These are phyloP conservation scores for Aspergillus candidus DNA, from an alignment of 2,329 filamentous ascomycete species.

Conservation along the genomic window DNA sequence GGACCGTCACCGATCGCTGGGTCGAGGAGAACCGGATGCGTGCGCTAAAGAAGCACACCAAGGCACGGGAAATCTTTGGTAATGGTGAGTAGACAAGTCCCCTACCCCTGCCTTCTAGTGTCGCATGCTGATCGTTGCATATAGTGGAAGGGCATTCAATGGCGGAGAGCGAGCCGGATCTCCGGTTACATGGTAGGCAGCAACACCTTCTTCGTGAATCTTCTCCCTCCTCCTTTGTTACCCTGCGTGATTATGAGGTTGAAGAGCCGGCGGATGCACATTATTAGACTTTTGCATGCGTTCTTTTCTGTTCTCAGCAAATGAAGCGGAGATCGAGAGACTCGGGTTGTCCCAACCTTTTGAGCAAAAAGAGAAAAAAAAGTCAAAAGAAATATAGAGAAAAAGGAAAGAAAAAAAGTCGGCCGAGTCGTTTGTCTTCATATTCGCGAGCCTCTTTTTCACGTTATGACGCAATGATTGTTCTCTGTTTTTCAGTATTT, in stretches of 20 bases:
- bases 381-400: too few relatives aligned
- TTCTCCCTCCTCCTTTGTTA: constrained; percentile 17
- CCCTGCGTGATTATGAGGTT: constrained; percentile 33
- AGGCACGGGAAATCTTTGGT: constrained; percentile 33
- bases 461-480: neutral
- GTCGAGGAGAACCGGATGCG: constrained; percentile 47
- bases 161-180: constrained; percentile 22
- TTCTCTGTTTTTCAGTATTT: neutral
- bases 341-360: too few relatives aligned
- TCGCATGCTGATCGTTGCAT: constrained; percentile 8
- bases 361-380: too few relatives aligned
- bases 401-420: too few relatives aligned
- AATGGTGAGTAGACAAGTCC: constrained; percentile 20
- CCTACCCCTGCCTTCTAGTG: neutral
- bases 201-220: constrained; percentile 26
- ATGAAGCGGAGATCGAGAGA: too few relatives aligned
- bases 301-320: neutral
- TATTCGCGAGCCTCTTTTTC: neutral
- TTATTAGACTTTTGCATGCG: constrained; percentile 10
- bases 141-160: constrained; percentile 7
- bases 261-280: constrained; percentile 28
- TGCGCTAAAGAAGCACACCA: constrained; percentile 30
- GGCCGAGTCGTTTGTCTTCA: neutral
- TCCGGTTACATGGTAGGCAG: constrained; percentile 28
- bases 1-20: constrained; percentile 54